These are phyloP conservation scores for Aurantiochytrium sp. DNA, from an alignment of 108 stramenopile species.

Conservation along the genomic window DNA sequence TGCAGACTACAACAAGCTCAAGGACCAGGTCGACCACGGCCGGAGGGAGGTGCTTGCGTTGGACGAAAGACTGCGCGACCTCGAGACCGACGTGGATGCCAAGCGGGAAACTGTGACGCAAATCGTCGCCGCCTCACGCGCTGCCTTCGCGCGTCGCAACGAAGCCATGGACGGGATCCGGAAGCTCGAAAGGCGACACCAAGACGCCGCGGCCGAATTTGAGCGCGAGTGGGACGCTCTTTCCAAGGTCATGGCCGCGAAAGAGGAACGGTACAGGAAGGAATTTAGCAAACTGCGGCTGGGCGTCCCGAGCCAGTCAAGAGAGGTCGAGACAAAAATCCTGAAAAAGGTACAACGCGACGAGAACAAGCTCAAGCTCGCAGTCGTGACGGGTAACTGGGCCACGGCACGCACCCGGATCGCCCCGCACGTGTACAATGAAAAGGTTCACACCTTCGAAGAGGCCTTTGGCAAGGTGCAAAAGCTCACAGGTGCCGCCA, in stretches of 20 bases:
- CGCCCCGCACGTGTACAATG: background rate
- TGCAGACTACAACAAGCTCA: background rate
- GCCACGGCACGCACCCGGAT: background rate
- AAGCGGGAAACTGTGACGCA: background rate
- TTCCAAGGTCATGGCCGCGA: background rate
- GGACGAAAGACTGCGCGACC: background rate
- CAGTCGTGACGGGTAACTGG: background rate
- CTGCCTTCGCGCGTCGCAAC: background rate
- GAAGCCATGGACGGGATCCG: background rate
- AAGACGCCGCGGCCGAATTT: background rate
- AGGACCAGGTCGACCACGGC: background rate
- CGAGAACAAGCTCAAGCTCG: background rate
- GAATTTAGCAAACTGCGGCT: background rate
- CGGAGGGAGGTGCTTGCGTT: background rate
- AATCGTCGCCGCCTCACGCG: background rate
- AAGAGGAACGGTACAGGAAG: background rate
- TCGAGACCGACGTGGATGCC: background rate
- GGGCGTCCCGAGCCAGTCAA: background rate
- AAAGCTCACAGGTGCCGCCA: background rate
- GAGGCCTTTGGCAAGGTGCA: background rate
- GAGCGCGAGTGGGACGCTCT: conserved; percentile 26
- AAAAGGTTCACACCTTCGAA: conserved; percentile 10
- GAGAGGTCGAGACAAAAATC: background rate
- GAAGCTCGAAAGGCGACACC: background rate
- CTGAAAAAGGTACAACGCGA: background rate